Base-by-base conservation (phyloP, 2,329 filamentous ascomycete genomes). In the Ophiosphaerella herpotricha region DNA sequence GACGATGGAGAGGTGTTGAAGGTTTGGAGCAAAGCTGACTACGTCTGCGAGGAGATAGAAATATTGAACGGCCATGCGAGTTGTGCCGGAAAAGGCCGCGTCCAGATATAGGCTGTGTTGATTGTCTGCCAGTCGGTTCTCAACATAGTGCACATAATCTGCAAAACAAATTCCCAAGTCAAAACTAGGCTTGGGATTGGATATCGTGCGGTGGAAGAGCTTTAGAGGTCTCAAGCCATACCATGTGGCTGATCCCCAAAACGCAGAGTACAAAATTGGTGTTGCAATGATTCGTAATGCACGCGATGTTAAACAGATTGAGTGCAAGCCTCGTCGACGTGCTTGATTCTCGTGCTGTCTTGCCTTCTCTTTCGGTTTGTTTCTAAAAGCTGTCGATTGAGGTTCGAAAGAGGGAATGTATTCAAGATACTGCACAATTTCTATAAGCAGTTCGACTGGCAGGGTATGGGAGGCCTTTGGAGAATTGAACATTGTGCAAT, bases 251-350 rank as follows among this genome's bases (percentile, higher is more conserved):
- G 54, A 58, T n/a, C 60, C 54, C 3, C 45, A 35, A 26, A 63
- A 66, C 2, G 64, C 60, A 5, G 55, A 45, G 45, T 70, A 69
- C 8, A 71, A 50, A 18, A 52, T 34, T 2, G 66, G 63, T 9
- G 54, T 50, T 2, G 60, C 48, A 4, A 71, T 54, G 5, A 43
- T 40, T 18, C 55, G 56, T 5, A 70, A 36, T 9, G 40, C 51
- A 29, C 31, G 52, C 21, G 55, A 66, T 4, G 58, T 52, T 4
- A 67, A 50, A 40, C 56, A 60, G 1, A 69, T 52, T 1, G 56
- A 43, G 42, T 63, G 21, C 12, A 70, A 33, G 7, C 63, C 32
- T 6, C 34, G 34, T 29, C 60, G 55, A 9, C 60, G 52, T 8
- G 38, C 4, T 3, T 43, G 40, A n/a, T 71, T 70, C 14, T 67